Percentiles rank a stretch among this genome's conserved stretches.
phyloP scores from a whole-genome alignment of 2,329 filamentous ascomycete species.

The Sordariomycetes sp. region DNA sequence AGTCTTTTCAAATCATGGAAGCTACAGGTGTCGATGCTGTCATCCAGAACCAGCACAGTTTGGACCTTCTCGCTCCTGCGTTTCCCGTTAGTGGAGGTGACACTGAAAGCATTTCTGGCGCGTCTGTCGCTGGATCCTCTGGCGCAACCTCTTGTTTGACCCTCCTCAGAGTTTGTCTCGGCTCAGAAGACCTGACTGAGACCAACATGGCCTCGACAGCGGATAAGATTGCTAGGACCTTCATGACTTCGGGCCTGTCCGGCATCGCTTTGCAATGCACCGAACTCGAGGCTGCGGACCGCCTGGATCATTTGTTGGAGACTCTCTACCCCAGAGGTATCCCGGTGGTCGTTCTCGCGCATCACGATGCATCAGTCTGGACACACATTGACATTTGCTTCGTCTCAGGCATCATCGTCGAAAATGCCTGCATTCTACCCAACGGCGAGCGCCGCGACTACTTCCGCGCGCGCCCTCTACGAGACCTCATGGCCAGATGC shows the following conservation, averaged over 20 bases:
- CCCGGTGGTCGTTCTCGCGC: slow-evolving; percentile 11
- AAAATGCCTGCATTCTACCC: slow-evolving; percentile 29
- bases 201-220: too few species aligned
- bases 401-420: slow-evolving; percentile 27
- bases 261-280: slow-evolving; percentile 9
- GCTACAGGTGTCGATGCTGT: background rate
- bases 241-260: background rate
- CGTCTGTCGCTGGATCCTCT: slow-evolving; percentile 9
- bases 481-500: slow-evolving; percentile 18
- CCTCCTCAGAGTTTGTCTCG: too few species aligned
- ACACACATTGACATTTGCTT: slow-evolving; percentile 17
- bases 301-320: slow-evolving; percentile 4
- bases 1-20: slow-evolving; percentile 3
- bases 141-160: too few species aligned
- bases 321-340: slow-evolving; percentile 3
- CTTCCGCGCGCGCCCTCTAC: slow-evolving; percentile 26
- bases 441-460: slow-evolving; percentile 31
- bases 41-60: too few species aligned
- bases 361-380: slow-evolving; percentile 11
- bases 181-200: too few species aligned
- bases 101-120: background rate
- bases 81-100: too few species aligned
- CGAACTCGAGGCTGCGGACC: background rate
- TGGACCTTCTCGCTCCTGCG: too few species aligned
- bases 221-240: too few species aligned